These are phyloP conservation scores for Candolleomyces eurysporus DNA, from an alignment of 768 basidiomycete genomes.

Conservation along the genomic window DNA sequence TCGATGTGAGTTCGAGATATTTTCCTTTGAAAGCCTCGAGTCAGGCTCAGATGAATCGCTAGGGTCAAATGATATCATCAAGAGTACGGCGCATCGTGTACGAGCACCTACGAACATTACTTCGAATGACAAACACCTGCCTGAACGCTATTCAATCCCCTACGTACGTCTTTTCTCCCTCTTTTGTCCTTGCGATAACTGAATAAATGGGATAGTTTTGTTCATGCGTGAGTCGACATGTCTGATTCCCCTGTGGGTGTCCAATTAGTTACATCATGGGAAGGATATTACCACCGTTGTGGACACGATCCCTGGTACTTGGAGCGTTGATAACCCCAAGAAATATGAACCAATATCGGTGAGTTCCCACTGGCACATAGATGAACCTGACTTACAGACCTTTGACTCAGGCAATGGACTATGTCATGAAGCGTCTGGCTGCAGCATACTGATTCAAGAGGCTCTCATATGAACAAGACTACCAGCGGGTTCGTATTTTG, in stretches of 20 bases:
- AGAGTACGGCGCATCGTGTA: conserved; percentile 55
- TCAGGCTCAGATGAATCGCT: neutral
- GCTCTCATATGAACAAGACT: too few species aligned
- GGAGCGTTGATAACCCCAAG: conserved; percentile 43
- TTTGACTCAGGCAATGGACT: conserved; percentile 28
- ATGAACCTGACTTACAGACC: neutral
- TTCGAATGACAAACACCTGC: conserved; percentile 32
- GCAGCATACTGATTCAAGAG: neutral
- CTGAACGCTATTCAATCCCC: conserved; percentile 60
- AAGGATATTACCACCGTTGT: conserved; percentile 42
- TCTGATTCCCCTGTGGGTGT: conserved; percentile 15
- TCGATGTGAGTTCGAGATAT: conserved; percentile 34
- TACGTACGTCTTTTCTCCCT: conserved; percentile 36
- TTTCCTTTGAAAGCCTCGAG: too few species aligned
- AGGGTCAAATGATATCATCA: conserved; percentile 48
- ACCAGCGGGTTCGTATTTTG: too few species aligned
- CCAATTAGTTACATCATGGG: neutral
- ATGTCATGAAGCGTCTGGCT: conserved; percentile 23
- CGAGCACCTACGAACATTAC: conserved; percentile 31
- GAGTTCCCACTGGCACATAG: conserved; percentile 5
- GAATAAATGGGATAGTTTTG: conserved; percentile 24
- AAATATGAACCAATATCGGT: conserved; percentile 48
- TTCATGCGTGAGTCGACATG: conserved; percentile 24
- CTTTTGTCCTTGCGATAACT: conserved; percentile 1
- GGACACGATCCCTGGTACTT: conserved; percentile 53